Conservation (phyloP, 768 basidiomycete species). For the Tricholoma matsutake region DNA sequence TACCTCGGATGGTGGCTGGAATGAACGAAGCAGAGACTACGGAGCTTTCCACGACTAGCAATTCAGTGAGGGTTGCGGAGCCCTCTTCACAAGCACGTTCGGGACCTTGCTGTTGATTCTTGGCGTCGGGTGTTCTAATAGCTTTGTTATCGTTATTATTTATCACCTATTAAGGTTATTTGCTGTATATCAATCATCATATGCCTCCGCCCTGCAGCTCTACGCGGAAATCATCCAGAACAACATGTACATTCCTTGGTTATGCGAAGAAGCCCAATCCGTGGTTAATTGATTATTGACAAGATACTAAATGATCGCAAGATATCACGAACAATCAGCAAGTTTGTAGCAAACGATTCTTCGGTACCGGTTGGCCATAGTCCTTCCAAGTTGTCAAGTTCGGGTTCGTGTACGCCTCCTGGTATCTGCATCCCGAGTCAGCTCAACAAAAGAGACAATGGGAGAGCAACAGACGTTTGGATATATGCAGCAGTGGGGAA, state of each 20-base stretch:
- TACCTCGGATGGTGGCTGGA: constrained; percentile 91
- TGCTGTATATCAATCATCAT: no score
- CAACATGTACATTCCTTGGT: no score
- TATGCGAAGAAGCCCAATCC: no score
- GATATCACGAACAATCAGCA: background rate
- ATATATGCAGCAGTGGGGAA: constrained; percentile 82
- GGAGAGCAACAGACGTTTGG: constrained; percentile 43
- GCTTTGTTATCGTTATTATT: no score
- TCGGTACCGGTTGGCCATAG: constrained; percentile 35
- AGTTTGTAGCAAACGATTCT: constrained; percentile 28
- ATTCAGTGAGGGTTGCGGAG: constrained; percentile 45
- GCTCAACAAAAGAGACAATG: background rate
- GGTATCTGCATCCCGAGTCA: constrained; percentile 25
- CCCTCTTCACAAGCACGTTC: background rate
- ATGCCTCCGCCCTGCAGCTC: no score
- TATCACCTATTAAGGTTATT: no score
- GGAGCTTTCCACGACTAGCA: constrained; percentile 34
- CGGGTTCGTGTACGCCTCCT: constrained; percentile 39
- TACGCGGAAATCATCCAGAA: no score
- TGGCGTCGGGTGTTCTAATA: no score
- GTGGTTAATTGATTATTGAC: no score
- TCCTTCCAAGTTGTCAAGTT: constrained; percentile 39
- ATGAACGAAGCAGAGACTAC: constrained; percentile 50
- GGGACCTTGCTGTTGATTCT: constrained; percentile 44
- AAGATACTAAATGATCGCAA: no score